A percentile compares a stretch with the other conserved stretches of the same genome.
These are phyloP conservation scores for Trichoderma parareesei DNA, from an alignment of 495 filamentous ascomycete species.

Conservation along the genomic window DNA sequence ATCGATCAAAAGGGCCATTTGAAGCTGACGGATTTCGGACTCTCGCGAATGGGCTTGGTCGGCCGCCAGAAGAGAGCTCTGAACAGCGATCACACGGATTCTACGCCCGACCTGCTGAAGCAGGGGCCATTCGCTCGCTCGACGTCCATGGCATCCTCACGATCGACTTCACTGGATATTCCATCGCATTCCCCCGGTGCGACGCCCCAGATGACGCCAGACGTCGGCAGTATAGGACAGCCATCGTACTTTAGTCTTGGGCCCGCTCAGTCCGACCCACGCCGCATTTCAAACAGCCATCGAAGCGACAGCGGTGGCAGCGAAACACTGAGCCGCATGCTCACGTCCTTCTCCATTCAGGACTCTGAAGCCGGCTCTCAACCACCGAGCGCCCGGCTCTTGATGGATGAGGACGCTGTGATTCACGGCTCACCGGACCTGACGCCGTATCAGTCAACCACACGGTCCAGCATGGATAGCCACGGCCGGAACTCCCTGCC, in stretches of 20 bases:
- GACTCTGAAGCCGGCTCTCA: slow-evolving; percentile 39
- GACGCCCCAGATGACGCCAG: slow-evolving; percentile 81
- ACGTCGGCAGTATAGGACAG: slow-evolving; percentile 48
- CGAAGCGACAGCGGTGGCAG: slow-evolving; percentile 89
- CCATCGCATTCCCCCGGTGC: slow-evolving; percentile 63
- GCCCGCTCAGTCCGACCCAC: slow-evolving; percentile 57
- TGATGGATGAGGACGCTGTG: slow-evolving; percentile 47
- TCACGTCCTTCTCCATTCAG: slow-evolving; percentile 72
- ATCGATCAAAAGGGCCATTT: slow-evolving; percentile 96
- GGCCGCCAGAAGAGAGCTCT: slow-evolving; percentile 91
- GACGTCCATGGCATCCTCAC: slow-evolving; percentile 79
- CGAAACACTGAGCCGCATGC: slow-evolving; percentile 76
- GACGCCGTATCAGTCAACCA: slow-evolving; percentile 53
- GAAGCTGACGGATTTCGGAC: slow-evolving; percentile 94
- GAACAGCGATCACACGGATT: slow-evolving; percentile 66
- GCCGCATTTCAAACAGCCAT: slow-evolving; percentile 69
- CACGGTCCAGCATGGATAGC: slow-evolving; percentile 39
- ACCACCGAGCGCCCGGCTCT: slow-evolving; percentile 47
- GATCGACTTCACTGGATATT: slow-evolving; percentile 93
- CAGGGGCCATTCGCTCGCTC: slow-evolving; percentile 83
- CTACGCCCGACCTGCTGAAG: slow-evolving; percentile 83
- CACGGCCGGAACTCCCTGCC: slow-evolving; percentile 43
- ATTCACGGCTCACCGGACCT: slow-evolving; percentile 63
- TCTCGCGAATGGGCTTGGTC: slow-evolving; percentile 94
- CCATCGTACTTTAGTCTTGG: slow-evolving; percentile 91